These are phyloP conservation scores for Hygrophoropsis aurantiaca DNA, from an alignment of 768 basidiomycete genomes.

Conservation along the genomic window DNA sequence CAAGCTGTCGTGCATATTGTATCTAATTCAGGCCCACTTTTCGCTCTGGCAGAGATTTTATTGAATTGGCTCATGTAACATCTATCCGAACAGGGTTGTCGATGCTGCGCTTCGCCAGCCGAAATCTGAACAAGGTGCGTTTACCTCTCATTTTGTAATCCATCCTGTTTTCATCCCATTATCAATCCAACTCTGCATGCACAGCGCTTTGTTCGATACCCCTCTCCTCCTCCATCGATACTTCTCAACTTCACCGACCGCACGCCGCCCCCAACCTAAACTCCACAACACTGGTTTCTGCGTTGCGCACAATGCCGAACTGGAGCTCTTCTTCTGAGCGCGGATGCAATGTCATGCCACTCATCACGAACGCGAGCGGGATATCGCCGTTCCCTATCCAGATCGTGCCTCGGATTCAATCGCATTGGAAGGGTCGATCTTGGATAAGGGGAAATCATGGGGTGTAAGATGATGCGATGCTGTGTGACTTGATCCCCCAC, in stretches of 20 bases:
- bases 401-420: constrained; percentile 62
- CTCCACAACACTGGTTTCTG: constrained; percentile 58
- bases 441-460: constrained; percentile 33
- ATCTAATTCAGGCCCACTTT: too few relatives aligned
- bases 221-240: constrained; percentile 26
- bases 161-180: background rate
- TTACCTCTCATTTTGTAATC: background rate
- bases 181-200: too few relatives aligned
- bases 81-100: constrained; percentile 61
- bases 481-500: too few relatives aligned
- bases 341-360: constrained; percentile 72
- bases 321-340: constrained; percentile 80
- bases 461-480: too few relatives aligned
- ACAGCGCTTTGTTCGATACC: too few relatives aligned
- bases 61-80: background rate
- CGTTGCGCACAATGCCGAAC: constrained; percentile 70
- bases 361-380: constrained; percentile 69
- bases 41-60: too few relatives aligned
- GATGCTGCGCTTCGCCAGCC: constrained; percentile 80
- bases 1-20: too few relatives aligned
- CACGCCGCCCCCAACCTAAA: constrained; percentile 54
- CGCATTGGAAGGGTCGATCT: constrained; percentile 68
- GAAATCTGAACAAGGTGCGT: constrained; percentile 57
- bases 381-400: constrained; percentile 83
- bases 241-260: too few relatives aligned